Evolutionary conservation across 257 asterid genomes (phyloP), one percentile per base, ranked within the genome.

Genomic region (Anisodus tanguticus): DNA sequence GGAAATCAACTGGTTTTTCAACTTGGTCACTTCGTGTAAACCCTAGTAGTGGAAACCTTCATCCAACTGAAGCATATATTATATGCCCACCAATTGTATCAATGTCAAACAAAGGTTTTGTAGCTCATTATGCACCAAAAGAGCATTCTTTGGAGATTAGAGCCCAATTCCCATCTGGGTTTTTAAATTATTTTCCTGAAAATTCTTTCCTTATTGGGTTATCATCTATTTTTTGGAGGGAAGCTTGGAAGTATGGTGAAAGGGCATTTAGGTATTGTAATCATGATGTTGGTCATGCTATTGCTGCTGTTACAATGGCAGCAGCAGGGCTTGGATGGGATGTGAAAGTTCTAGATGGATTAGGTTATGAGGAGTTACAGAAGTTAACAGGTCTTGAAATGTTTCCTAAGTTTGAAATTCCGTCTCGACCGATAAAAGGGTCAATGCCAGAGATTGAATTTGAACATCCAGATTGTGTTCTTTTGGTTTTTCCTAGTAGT

Each of bases 201-300:
- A 87, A 85, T 3, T 91, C 93, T 3, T 94, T 96, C 58, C 80
- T 96, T 86, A 79, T 96, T 41, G 99, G 98, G 8, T 80, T 96
- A 22, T 91, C 98, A 13, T 96, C 99, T 3, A 89, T 94, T 81
- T 95, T 93, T 84, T 96, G 98, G 99, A 90, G 98, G 89, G 98
- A 96, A 82, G 97, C 98, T 79, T 96, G 99, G 98, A 96, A 96
- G 86, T 96, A 94, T 82, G 99, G 99, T 5, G 99, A 96, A 88
- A 91, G 99, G 91, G 99, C 94, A 41, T 94, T 94, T 87, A 94
- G 99, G 94, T 96, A 96, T 66, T 96, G 99, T 62, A 96, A 96
- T 90, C 99, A 96, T 88, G 99, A 96, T 35, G 97, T 96, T 22
- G 99, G 99, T 9, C 99, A 96, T 66, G 98, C 98, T 57, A 91